Evolutionary conservation across 208 protist genomes (phyloP), one percentile per base, ranked within the genome.

Genomic region (Blastocrithidia nonstop): DNA sequence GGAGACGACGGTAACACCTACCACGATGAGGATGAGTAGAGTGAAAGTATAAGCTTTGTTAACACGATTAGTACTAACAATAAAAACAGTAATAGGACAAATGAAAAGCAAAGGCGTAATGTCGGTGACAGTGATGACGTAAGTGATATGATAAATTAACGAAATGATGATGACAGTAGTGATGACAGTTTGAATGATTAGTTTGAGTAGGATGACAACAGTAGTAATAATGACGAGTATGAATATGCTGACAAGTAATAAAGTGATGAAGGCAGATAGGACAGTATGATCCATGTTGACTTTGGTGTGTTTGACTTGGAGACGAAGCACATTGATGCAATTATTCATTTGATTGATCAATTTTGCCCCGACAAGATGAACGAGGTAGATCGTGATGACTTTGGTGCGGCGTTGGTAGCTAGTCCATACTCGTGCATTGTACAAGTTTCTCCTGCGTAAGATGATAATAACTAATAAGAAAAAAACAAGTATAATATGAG

Each of bases 231-330:
- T 22, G 54, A 64, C 1, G 44, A 39, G n/a, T 39, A 50, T 21
- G 50, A 56, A 1, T 56, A 62, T 1, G 52, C 44, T 3, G 53
- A 56, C 6, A 54, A 55, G 8, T 54, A 42, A 13, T 46, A 45
- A 4, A 52, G 58, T 32, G 57, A 70, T 3, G 58, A 75, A 20
- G 61, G 62, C 6, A 53, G 66, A n/a, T 57, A 54, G 6, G 59
- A 61, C 6, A 53, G 56, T 13, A 39, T 38, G 6, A 51, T 37
- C 16, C 55, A 63, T 20, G 76, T 93, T 2, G 79, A 89, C 46
- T 93, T 93, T 65, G 84, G 77, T n/a, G 84, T 87, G 28, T 88
- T 73, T 42, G 77, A 87, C 47, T 86, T 93, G 76, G 47, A 61
- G 46, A 9, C 6, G 43, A 54, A 57, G 0, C 55, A 93, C 61